Evolutionary conservation across 306 rosid species (phyloP).

Genomic region (Ceratonia siliqua): DNA sequence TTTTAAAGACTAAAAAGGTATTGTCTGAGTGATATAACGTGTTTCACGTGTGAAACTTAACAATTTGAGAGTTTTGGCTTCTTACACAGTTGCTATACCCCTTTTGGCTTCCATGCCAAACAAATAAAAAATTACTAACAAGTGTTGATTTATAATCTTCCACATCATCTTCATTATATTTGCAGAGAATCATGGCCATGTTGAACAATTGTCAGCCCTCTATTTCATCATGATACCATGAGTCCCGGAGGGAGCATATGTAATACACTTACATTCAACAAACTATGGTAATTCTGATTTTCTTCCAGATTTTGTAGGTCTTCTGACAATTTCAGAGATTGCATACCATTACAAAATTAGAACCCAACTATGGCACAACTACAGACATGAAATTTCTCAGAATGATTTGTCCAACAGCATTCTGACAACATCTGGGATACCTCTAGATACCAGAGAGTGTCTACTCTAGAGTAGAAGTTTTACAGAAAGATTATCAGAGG

Average conservation of each 20-base stretch:
- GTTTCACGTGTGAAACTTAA: not conserved
- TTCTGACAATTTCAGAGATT: not conserved
- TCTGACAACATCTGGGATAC: not conserved
- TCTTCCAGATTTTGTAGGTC: not conserved
- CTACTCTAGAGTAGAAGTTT: not conserved
- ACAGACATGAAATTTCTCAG: slow-evolving; percentile 20
- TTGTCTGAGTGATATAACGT: not conserved
- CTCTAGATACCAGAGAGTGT: not conserved
- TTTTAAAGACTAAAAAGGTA: not conserved
- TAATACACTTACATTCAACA: not conserved
- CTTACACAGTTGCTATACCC: not conserved
- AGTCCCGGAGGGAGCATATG: not conserved
- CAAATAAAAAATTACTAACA: not conserved
- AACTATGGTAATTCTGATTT: not conserved
- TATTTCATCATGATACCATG: not conserved
- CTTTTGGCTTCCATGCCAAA: not conserved
- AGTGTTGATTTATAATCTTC: not conserved
- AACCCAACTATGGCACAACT: not conserved
- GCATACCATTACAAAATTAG: not conserved
- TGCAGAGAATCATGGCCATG: not conserved
- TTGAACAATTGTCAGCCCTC: not conserved
- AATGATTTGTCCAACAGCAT: not conserved
- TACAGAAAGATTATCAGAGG: not conserved
- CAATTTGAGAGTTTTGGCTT: not conserved
- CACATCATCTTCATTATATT: not conserved